Base-by-base conservation (phyloP, 2,329 filamentous ascomycete species). In the Elsinoe arachidis region DNA sequence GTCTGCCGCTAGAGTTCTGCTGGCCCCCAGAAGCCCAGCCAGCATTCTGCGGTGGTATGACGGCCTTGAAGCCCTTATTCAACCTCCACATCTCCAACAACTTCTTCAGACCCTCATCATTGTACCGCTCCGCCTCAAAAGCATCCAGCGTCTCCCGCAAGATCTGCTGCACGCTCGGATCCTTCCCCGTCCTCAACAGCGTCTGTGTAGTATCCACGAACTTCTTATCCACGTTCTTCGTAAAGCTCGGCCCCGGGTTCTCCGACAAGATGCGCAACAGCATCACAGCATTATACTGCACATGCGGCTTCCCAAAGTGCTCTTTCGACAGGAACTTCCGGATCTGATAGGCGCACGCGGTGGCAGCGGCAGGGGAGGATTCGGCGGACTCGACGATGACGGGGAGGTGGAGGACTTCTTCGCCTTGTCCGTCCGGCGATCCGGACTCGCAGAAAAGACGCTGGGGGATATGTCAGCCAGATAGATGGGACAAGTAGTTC, bases 251-350 rank as follows among this genome's bases (percentile, higher is more conserved):
- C 30, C 92, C 92, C 0, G 93, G 93, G 69, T 99, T 96, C 71
- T 97, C 91, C 64, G 85, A 80, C 63, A 99, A 77, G 67, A 99
- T 99, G 61, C 92, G 86, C 64, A 95, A 79, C 57, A 99, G 81
- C 93, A 97, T 97, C 67, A 97, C 84, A 61, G 90, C 87, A 74
- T 97, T 96, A 79, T 96, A 97, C 72, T 97, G 92, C 64, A 85
- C 84, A 65, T 87, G 84, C 9, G 88, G 83, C 44, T 77, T 73
- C n/a, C 58, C 44, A 34, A 69, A 69, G 62, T 73, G 78, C 72
- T 88, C 84, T 46, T 91, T 87, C 63, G 84, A 86, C 59, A 99
- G 77, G 70, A 86, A 92, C 70, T 89, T 91, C 69, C 89, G 87
- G 68, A 97, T 89, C 63, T 87, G 78, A 63, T 82, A 77, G 52